These are phyloP conservation scores for Leccinum rimulosum DNA, from an alignment of 768 basidiomycete genomes.

Conservation along the genomic window DNA sequence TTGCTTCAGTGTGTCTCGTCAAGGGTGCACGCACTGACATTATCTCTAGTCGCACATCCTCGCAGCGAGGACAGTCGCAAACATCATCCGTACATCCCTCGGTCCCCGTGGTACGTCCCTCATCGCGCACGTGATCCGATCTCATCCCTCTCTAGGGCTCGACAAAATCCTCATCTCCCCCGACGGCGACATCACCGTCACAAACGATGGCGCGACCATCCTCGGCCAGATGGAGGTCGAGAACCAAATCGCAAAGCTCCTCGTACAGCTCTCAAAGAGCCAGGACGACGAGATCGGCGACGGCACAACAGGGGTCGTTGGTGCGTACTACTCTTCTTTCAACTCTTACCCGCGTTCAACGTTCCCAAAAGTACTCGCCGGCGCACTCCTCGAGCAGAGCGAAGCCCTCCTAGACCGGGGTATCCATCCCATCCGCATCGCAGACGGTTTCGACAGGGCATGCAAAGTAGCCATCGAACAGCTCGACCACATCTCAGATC, in stretches of 20 bases:
- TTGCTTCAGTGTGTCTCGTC: constrained; percentile 27
- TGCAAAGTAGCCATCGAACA: constrained; percentile 88
- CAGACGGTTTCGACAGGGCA: constrained; percentile 97
- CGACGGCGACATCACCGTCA: constrained; percentile 98
- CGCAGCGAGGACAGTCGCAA: constrained; percentile 89
- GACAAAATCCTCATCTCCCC: constrained; percentile 94
- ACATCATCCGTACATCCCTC: constrained; percentile 92
- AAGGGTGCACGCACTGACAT: not conserved
- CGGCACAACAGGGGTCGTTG: constrained; percentile 98
- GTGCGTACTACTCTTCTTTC: constrained; percentile 50
- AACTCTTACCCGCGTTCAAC: constrained; percentile 6
- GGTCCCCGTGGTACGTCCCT: constrained; percentile 80
- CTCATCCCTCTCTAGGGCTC: constrained; percentile 53
- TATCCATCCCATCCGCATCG: constrained; percentile 97
- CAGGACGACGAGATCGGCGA: constrained; percentile 99
- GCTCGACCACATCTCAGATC: constrained; percentile 88
- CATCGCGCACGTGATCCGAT: constrained; percentile 7
- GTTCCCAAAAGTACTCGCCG: constrained; percentile 76
- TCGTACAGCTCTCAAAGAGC: constrained; percentile 94
- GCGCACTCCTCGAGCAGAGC: constrained; percentile 92
- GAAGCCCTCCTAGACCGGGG: constrained; percentile 98
- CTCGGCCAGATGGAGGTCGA: constrained; percentile 99
- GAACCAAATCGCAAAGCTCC: constrained; percentile 96
- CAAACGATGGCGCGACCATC: constrained; percentile 99
- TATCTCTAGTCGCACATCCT: constrained; percentile 82